Evolutionary conservation across 768 basidiomycete genomes (phyloP).

Genomic region (Mycena olivaceomarginata): DNA sequence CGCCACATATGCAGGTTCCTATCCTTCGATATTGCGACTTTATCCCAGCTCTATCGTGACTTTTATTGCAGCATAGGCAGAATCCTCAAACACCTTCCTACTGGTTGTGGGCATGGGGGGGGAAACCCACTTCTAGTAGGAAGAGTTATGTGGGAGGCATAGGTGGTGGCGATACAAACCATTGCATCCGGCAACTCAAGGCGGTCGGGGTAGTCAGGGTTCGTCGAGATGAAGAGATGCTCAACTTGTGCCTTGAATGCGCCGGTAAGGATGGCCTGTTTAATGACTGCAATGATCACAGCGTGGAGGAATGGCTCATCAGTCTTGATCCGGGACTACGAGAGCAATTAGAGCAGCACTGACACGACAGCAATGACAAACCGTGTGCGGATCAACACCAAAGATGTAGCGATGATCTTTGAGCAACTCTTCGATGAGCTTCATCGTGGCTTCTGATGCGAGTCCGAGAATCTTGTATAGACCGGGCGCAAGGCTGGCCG

Average conservation of each 20-base stretch:
- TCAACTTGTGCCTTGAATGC: not conserved
- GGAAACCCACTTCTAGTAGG: too few relatives aligned
- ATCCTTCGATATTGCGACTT: too few relatives aligned
- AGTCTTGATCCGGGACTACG: not conserved
- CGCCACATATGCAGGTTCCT: too few relatives aligned
- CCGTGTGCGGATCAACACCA: not conserved
- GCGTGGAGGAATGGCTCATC: conserved; percentile 2
- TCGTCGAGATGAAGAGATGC: conserved; percentile 4
- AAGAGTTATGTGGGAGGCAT: not conserved
- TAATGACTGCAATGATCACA: conserved; percentile 7
- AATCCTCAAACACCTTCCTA: too few relatives aligned
- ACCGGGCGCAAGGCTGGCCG: not conserved
- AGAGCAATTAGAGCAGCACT: not conserved
- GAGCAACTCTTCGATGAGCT: not conserved
- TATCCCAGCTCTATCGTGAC: too few relatives aligned
- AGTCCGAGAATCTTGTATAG: not conserved
- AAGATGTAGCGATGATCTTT: not conserved
- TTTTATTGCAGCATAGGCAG: too few relatives aligned
- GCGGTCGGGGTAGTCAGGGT: too few relatives aligned
- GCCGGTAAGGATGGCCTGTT: conserved; percentile 15
- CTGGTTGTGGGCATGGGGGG: too few relatives aligned
- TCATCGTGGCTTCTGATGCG: not conserved
- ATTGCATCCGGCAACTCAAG: conserved; percentile 19
- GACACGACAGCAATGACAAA: not conserved
- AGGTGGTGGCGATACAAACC: not conserved